Evolutionary conservation across 768 basidiomycete genomes (phyloP).

Genomic region (Leucocoprinus leucothites): DNA sequence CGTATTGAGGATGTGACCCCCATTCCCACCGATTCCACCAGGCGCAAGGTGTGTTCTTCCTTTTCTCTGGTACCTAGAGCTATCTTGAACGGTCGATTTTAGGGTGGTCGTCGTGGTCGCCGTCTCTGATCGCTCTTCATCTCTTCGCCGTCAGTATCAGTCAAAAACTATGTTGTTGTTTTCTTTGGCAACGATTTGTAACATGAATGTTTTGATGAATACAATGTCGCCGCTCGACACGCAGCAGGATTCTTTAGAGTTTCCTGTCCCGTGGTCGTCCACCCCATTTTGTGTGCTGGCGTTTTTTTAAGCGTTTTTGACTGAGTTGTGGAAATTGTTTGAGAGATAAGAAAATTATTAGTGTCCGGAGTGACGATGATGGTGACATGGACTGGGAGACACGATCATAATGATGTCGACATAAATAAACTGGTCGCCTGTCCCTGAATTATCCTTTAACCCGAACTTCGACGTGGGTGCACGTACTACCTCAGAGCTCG

Average conservation of each 20-base stretch:
- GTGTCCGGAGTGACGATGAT: no score
- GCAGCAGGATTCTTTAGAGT: slow-evolving; percentile 55
- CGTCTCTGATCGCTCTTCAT: slow-evolving; percentile 59
- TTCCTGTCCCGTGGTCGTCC: slow-evolving; percentile 81
- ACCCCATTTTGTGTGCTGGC: slow-evolving; percentile 27
- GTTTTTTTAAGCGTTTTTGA: slow-evolving; percentile 15
- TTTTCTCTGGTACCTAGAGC: not conserved
- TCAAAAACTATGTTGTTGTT: slow-evolving; percentile 18
- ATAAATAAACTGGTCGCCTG: not conserved
- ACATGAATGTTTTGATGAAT: slow-evolving; percentile 31
- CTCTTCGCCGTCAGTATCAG: slow-evolving; percentile 16
- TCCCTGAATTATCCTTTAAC: not conserved
- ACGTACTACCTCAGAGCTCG: not conserved
- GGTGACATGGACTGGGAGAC: no score
- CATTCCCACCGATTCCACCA: slow-evolving; percentile 94
- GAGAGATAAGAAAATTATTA: not conserved
- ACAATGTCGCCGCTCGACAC: slow-evolving; percentile 84
- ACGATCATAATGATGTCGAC: no score
- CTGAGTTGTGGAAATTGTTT: not conserved
- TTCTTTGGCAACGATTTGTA: slow-evolving; percentile 19
- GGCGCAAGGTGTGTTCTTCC: slow-evolving; percentile 75
- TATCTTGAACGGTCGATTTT: not conserved
- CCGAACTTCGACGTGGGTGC: not conserved
- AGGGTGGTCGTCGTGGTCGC: slow-evolving; percentile 99
- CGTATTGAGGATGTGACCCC: slow-evolving; percentile 99